Evolutionary conservation across 805 yeast genomes (phyloP).

Genomic region (Pichia eremophila): DNA sequence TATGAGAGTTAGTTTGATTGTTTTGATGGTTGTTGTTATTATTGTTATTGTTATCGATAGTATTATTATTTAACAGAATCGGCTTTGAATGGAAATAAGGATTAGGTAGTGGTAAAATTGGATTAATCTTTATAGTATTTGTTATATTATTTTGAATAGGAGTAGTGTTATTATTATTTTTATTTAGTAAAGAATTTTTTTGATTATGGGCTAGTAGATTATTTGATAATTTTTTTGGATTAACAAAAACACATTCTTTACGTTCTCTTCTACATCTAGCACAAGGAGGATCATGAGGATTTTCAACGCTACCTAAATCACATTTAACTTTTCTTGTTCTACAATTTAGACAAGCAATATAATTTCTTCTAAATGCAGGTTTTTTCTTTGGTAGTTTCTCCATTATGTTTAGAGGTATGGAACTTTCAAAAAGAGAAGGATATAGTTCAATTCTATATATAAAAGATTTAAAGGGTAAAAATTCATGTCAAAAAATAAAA

Average conservation of each 20-base stretch:
- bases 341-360: conserved; percentile 80
- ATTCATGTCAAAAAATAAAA: too few relatives aligned
- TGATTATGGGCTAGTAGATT: not conserved
- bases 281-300: conserved; percentile 76
- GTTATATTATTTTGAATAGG: not conserved
- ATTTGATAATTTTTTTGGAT: conserved; percentile 44
- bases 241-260: conserved; percentile 61
- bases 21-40: not conserved
- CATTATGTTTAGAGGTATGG: too few relatives aligned
- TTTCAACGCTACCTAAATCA: conserved; percentile 68
- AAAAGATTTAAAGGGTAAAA: too few relatives aligned
- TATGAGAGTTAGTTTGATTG: not conserved
- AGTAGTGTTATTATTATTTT: not conserved
- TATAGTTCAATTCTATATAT: too few relatives aligned
- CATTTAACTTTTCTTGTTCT: conserved; percentile 78
- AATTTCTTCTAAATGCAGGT: conserved; percentile 48
- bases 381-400: conserved; percentile 2
- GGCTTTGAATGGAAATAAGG: conserved; percentile 4
- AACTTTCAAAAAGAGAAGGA: too few relatives aligned
- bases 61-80: not conserved
- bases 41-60: not conserved
- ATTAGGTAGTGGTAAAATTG: conserved; percentile 6
- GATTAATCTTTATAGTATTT: conserved; percentile 1
- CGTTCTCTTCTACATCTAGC: conserved; percentile 77
- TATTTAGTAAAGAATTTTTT: too few relatives aligned